Evolutionary conservation across 2,329 filamentous ascomycete genomes (phyloP), one percentile per base, ranked within the genome.

Genomic region (Lachnellula cervina): DNA sequence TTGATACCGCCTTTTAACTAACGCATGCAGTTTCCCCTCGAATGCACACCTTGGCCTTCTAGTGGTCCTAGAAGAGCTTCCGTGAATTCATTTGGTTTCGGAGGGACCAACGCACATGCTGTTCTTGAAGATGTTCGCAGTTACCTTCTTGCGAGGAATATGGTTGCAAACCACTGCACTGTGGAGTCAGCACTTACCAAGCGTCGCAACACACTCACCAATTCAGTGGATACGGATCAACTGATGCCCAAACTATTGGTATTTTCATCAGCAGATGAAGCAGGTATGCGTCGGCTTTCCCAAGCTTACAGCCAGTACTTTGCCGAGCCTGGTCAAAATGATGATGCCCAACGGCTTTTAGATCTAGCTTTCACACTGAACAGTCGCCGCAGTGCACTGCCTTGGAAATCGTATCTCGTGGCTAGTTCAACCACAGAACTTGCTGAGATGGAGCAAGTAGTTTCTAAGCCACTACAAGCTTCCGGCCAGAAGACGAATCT

Each of bases 71-170:
- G 46, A 8, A 56, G 63, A 37, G 56, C 58, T 5, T 59, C 55
- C 9, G 51, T 66, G 16, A 65, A 67, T 35, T 57, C 53, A 7
- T 67, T 66, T 49, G 65, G 65, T 11, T 65, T 62, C 43, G 64
- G 64, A n/a, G 65, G 65, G 8, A 53, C 60, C 9, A 64, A 64
- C 47, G 46, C 56, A 23, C 61, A 63, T 19, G 59, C 64, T 64
- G 19, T 52, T 11, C 49, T 52, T 11, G 34, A 51, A 14, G 49
- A 51, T 35, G 21, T 21, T 5, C 32, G 25, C 19, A 38, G 46
- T 16, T 51, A 14, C 21, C 35, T 51, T 9, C 28, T 17, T 25
- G 16, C 32, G 38, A n/a, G n/a, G 2, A 21, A 34, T 25, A 34
- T 52, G 5, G 35, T 46, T 7, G 28, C 19, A 28, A 25, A 28